Conservation (phyloP, 2,329 filamentous ascomycete species). For the Fusarium irregulare region DNA sequence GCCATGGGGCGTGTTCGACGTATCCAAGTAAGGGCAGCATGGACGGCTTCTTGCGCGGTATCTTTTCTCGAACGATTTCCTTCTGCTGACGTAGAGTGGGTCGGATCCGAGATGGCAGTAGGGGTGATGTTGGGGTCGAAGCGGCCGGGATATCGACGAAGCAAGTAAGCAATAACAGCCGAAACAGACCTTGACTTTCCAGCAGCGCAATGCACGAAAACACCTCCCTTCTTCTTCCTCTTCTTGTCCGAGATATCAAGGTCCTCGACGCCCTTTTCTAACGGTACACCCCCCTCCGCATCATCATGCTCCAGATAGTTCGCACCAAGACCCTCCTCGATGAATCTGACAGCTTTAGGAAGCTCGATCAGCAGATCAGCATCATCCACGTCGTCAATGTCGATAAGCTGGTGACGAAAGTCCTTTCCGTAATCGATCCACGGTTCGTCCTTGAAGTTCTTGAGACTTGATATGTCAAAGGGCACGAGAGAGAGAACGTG, state of each 20-base stretch:
- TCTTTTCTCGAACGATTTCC: conserved; percentile 45
- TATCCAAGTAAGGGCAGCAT: conserved; percentile 74
- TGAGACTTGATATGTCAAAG: conserved; percentile 56
- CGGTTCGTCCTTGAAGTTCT: conserved; percentile 62
- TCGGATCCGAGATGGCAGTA: conserved; percentile 36
- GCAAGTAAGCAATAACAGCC: conserved; percentile 84
- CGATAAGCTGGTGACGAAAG: conserved; percentile 80
- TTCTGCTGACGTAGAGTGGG: conserved; percentile 21
- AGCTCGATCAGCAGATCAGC: conserved; percentile 87
- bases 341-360: conserved; percentile 82
- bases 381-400: conserved; percentile 91
- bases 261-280: conserved; percentile 34
- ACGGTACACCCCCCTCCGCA: conserved; percentile 30
- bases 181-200: conserved; percentile 94
- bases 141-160: conserved; percentile 71
- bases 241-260: conserved; percentile 30
- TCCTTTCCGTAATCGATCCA: conserved; percentile 63
- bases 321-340: conserved; percentile 74
- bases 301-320: conserved; percentile 17
- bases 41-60: conserved; percentile 61
- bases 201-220: conserved; percentile 83
- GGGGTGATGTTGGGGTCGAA: conserved; percentile 57
- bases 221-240: conserved; percentile 52
- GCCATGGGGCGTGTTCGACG: conserved; percentile 78
- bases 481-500: conserved; percentile 88